phyloP scores from a whole-genome alignment of 148 eudicot species.

The Chenopodium formosanum region DNA sequence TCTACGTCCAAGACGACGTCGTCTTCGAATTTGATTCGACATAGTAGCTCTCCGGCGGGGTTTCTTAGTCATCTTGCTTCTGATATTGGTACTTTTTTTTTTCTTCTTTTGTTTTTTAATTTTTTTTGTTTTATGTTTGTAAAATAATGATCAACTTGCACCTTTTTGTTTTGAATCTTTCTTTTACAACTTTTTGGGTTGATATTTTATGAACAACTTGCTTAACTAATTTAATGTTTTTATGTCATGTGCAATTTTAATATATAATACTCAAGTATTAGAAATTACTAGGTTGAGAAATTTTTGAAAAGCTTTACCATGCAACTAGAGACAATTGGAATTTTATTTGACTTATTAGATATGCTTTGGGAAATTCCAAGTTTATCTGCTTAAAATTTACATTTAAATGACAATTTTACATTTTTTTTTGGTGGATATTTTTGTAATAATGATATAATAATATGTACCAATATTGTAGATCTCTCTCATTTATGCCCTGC shows the following conservation, averaged over 20 bases:
- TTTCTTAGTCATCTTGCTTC: slow-evolving; percentile 42
- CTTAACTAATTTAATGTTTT: neutral
- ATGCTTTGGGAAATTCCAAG: too few species aligned
- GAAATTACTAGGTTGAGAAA: too few species aligned
- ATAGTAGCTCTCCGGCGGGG: slow-evolving; percentile 64
- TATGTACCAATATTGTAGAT: too few species aligned
- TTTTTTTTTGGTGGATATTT: too few species aligned
- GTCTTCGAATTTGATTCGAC: slow-evolving; percentile 39
- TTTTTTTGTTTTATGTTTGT: neutral
- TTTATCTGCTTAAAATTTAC: too few species aligned
- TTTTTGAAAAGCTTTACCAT: too few species aligned
- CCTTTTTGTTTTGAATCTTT: slow-evolving; percentile 3
- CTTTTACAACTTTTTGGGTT: neutral
- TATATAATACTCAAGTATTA: too few species aligned
- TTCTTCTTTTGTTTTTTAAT: neutral
- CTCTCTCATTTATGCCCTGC: too few species aligned
- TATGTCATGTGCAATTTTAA: neutral
- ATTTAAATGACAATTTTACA: too few species aligned
- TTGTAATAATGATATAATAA: too few species aligned
- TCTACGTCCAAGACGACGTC: slow-evolving; percentile 12
- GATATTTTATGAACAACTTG: slow-evolving; percentile 1
- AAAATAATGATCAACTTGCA: neutral
- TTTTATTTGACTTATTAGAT: neutral
- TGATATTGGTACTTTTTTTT: slow-evolving; percentile 36
- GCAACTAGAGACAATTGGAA: neutral